Conservation (phyloP, 805 yeast species). For the Blastobotrys robertii region DNA sequence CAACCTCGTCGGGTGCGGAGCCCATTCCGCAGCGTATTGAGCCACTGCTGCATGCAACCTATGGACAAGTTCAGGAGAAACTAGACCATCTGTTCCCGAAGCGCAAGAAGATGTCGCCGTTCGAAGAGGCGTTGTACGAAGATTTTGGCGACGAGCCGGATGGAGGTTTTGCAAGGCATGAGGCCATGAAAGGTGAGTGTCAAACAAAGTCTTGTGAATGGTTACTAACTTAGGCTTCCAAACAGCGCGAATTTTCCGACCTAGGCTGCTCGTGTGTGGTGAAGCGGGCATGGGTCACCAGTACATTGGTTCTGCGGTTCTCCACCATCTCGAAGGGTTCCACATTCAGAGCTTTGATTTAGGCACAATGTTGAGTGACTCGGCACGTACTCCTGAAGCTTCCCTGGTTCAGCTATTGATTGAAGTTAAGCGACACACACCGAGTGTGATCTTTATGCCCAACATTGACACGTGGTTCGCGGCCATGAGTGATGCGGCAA, state of each 20-base stretch:
- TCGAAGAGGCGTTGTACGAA: slow-evolving; percentile 61
- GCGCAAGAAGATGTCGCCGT: slow-evolving; percentile 39
- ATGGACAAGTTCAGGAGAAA: slow-evolving; percentile 34
- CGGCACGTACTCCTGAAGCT: slow-evolving; percentile 75
- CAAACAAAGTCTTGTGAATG: neutral
- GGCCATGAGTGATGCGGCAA: slow-evolving; percentile 59
- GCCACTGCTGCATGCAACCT: slow-evolving; percentile 50
- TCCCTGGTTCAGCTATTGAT: slow-evolving; percentile 71
- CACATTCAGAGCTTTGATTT: slow-evolving; percentile 82
- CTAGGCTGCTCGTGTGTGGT: slow-evolving; percentile 70
- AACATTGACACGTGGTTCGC: slow-evolving; percentile 67
- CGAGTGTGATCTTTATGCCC: slow-evolving; percentile 77
- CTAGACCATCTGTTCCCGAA: slow-evolving; percentile 56
- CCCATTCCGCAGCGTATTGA: slow-evolving; percentile 69
- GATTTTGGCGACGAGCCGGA: slow-evolving; percentile 50
- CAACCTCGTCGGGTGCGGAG: slow-evolving; percentile 60
- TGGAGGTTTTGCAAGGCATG: slow-evolving; percentile 62
- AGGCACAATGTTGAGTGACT: slow-evolving; percentile 64
- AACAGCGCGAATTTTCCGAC: slow-evolving; percentile 67
- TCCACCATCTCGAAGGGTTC: slow-evolving; percentile 78
- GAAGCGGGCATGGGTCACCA: slow-evolving; percentile 76
- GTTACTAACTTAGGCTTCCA: slow-evolving; percentile 19
- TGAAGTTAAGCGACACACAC: slow-evolving; percentile 85
- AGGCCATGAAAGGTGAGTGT: slow-evolving; percentile 35
- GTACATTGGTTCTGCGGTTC: slow-evolving; percentile 70